These are phyloP conservation scores for Monosporascus sp. DNA, from an alignment of 2,329 filamentous ascomycete genomes.

Conservation along the genomic window DNA sequence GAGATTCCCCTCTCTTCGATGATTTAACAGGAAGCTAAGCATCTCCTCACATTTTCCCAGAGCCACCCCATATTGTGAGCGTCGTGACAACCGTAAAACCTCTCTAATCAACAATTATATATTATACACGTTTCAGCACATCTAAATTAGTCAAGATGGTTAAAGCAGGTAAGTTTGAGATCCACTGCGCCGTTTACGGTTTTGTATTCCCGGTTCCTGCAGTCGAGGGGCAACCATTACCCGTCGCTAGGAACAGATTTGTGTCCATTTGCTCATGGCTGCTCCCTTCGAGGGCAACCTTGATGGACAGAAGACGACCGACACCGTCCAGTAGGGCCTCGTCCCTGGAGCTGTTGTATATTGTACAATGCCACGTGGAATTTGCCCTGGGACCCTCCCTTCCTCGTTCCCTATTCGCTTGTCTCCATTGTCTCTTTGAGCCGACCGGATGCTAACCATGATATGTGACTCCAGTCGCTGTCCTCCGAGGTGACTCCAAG, in stretches of 20 bases:
- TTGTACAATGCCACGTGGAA: not conserved
- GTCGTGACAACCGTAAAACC: constrained; percentile 3
- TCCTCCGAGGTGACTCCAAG: constrained; percentile 97
- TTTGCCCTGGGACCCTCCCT: constrained; percentile 5
- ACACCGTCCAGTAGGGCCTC: not conserved
- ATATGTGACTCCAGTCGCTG: constrained; percentile 62
- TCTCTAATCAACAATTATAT: constrained; percentile 11
- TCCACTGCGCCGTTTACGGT: constrained; percentile 16
- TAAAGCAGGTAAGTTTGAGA: constrained; percentile 58
- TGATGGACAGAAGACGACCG: constrained; percentile 21
- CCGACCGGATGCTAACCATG: constrained; percentile 19
- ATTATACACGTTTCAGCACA: constrained; percentile 20
- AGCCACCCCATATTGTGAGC: not conserved
- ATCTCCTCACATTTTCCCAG: not conserved
- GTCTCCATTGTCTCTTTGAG: constrained; percentile 7
- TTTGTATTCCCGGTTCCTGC: constrained; percentile 18
- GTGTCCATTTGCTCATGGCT: constrained; percentile 53
- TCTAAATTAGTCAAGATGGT: constrained; percentile 76
- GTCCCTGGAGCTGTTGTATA: not conserved
- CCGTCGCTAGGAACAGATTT: constrained; percentile 43
- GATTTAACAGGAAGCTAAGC: too few species aligned
- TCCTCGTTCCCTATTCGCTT: constrained; percentile 5
- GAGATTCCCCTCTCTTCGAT: not conserved
- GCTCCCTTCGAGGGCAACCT: constrained; percentile 20
- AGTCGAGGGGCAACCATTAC: constrained; percentile 19